phyloP scores from a whole-genome alignment of 1,284 basidiomycete genomes.

The Microbotryum scabiosae region DNA sequence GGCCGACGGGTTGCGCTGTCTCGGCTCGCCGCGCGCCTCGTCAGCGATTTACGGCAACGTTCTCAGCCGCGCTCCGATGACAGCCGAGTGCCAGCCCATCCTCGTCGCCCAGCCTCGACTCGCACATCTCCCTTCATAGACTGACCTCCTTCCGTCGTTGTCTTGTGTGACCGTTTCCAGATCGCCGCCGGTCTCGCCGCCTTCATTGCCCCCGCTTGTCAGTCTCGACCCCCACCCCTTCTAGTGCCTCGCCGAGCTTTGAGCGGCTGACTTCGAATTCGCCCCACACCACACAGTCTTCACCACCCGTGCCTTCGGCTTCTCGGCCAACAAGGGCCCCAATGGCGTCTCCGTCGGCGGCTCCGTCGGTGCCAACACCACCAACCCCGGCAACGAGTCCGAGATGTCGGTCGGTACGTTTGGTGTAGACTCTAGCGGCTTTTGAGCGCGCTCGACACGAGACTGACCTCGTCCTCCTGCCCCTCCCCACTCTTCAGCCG shows the following conservation, averaged over 20 bases:
- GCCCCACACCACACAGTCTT: neutral
- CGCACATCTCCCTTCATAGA: neutral
- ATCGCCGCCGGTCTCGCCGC: constrained; percentile 11
- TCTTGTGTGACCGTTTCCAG: neutral
- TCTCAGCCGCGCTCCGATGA: neutral
- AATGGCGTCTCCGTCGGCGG: constrained; percentile 7
- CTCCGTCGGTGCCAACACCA: constrained; percentile 26
- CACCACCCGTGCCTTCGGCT: constrained; percentile 14
- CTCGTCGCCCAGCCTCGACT: neutral
- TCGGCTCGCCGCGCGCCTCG: neutral
- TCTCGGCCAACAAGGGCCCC: constrained; percentile 7
- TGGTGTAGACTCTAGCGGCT: neutral
- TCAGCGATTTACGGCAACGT: neutral
- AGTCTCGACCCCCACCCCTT: constrained; percentile 14
- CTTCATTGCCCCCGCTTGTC: constrained; percentile 24
- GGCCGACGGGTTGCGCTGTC: neutral
- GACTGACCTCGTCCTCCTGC: neutral
- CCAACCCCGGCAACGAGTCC: constrained; percentile 13
- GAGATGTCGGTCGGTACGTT: constrained; percentile 6
- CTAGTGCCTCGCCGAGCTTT: neutral
- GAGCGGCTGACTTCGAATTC: neutral
- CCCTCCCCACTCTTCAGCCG: constrained; percentile 6
- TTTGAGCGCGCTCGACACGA: neutral
- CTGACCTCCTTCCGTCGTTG: neutral
- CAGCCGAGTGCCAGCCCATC: neutral